These are phyloP conservation scores for Globisporangium barbulae DNA, from an alignment of 352 stramenopile genomes.

Conservation along the genomic window DNA sequence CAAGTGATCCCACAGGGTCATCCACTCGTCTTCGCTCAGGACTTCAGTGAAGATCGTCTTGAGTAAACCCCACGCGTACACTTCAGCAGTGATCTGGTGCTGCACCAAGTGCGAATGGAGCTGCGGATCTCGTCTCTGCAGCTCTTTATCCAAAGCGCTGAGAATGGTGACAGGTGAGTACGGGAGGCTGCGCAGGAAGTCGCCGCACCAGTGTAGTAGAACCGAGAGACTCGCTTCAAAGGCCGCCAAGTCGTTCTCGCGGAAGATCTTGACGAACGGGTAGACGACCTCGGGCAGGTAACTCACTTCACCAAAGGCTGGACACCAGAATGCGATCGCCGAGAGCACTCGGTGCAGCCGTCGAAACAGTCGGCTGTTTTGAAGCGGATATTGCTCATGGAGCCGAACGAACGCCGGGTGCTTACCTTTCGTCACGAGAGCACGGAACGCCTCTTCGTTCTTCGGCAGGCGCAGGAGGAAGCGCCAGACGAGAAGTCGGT, in stretches of 20 bases:
- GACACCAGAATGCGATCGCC: constrained; percentile 89
- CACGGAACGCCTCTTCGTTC: constrained; percentile 77
- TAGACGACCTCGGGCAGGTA: constrained; percentile 86
- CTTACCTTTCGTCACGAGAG: constrained; percentile 69
- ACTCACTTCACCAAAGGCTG: constrained; percentile 82
- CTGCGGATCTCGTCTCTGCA: constrained; percentile 66
- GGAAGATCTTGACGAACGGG: constrained; percentile 87
- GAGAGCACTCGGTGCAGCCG: constrained; percentile 80
- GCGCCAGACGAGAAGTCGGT: constrained; percentile 80
- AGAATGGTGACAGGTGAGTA: constrained; percentile 78
- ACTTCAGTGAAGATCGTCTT: constrained; percentile 89
- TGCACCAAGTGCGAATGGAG: constrained; percentile 78
- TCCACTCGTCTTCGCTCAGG: constrained; percentile 84
- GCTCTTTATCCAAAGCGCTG: constrained; percentile 57
- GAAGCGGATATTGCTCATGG: constrained; percentile 75
- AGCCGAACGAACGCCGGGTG: constrained; percentile 70
- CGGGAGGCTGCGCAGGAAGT: constrained; percentile 81
- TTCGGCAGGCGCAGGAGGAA: constrained; percentile 82
- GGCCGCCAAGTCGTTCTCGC: constrained; percentile 82
- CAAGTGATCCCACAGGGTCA: constrained; percentile 87
- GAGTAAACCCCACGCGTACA: constrained; percentile 85
- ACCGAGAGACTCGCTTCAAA: constrained; percentile 88
- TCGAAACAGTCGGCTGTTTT: constrained; percentile 66
- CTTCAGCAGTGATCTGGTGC: constrained; percentile 52
- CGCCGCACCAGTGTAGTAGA: constrained; percentile 81